These are phyloP conservation scores for Ampelocalamus luodianensis DNA, from an alignment of 176 grass and related monocot genomes.

Conservation along the genomic window DNA sequence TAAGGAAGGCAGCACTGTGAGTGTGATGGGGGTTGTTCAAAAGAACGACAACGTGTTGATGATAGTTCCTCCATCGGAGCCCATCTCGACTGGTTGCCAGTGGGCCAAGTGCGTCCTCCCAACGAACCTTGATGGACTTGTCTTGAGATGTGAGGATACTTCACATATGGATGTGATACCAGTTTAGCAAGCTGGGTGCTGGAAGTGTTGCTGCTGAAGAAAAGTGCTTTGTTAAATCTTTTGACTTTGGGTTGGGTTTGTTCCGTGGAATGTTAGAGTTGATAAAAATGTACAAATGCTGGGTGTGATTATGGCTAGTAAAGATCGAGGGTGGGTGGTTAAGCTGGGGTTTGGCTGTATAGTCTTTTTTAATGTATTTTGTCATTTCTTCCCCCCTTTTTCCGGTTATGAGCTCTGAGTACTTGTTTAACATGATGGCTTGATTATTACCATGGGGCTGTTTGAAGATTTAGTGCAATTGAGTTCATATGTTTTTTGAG, in stretches of 20 bases:
- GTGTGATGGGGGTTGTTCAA: conserved; percentile 92
- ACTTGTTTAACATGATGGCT: conserved; percentile 61
- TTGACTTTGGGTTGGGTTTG: conserved; percentile 55
- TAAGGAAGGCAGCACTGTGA: conserved; percentile 98
- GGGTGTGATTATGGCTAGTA: conserved; percentile 72
- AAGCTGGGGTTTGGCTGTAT: conserved; percentile 65
- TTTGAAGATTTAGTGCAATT: conserved; percentile 33
- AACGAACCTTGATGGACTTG: conserved; percentile 74
- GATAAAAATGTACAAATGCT: conserved; percentile 66
- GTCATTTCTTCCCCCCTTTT: conserved; percentile 3
- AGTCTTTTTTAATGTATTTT: conserved; percentile 54
- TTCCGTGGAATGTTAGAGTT: conserved; percentile 53
- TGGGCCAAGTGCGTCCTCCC: conserved; percentile 78
- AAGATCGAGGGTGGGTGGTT: conserved; percentile 54
- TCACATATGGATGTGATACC: conserved; percentile 89
- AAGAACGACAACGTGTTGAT: conserved; percentile 89
- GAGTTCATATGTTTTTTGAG: not conserved
- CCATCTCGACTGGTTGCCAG: conserved; percentile 82
- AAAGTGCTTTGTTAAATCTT: conserved; percentile 52
- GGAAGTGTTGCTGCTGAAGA: conserved; percentile 34
- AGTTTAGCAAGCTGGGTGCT: conserved; percentile 53
- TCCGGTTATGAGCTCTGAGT: conserved; percentile 52
- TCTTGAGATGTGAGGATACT: conserved; percentile 92
- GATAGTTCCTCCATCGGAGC: conserved; percentile 83
- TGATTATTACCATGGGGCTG: conserved; percentile 45